phyloP scores from a whole-genome alignment of 2,329 filamentous ascomycete genomes.

The Cercospora zeae-maydis region DNA sequence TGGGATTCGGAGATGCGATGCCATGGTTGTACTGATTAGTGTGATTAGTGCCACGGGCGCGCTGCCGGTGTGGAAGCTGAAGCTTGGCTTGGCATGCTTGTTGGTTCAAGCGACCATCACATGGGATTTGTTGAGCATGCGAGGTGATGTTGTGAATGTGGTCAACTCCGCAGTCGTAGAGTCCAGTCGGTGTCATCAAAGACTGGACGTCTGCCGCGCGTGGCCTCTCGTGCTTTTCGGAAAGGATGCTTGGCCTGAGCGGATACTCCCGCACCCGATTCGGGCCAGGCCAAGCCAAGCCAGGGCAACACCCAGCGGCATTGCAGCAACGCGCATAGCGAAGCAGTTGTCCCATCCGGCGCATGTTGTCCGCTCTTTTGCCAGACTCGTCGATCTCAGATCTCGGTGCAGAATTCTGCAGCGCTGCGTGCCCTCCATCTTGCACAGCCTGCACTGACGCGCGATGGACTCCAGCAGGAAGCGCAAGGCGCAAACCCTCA shows the following conservation, averaged over 20 bases:
- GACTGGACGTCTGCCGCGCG: too few relatives aligned
- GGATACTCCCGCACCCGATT: background rate
- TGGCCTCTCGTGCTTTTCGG: background rate
- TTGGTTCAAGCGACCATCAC: background rate
- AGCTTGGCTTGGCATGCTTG: background rate
- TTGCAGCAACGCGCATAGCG: conserved; percentile 1
- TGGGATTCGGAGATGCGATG: background rate
- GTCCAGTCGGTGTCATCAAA: background rate
- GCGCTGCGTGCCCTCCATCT: background rate
- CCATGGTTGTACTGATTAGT: background rate
- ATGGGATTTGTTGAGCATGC: background rate
- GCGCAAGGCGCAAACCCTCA: conserved; percentile 52
- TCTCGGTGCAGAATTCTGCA: background rate
- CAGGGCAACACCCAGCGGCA: background rate
- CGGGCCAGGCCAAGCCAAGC: background rate
- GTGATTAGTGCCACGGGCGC: background rate
- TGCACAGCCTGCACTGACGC: background rate
- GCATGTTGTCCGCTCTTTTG: background rate
- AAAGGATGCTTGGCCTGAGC: background rate
- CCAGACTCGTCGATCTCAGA: background rate
- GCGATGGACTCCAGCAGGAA: conserved; percentile 49
- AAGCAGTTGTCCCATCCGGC: background rate
- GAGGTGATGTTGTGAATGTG: background rate
- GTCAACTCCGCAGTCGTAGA: background rate
- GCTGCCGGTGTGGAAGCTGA: background rate